Evolutionary conservation across 352 stramenopile genomes (phyloP).

Genomic region (Phytophthora colocasiae): DNA sequence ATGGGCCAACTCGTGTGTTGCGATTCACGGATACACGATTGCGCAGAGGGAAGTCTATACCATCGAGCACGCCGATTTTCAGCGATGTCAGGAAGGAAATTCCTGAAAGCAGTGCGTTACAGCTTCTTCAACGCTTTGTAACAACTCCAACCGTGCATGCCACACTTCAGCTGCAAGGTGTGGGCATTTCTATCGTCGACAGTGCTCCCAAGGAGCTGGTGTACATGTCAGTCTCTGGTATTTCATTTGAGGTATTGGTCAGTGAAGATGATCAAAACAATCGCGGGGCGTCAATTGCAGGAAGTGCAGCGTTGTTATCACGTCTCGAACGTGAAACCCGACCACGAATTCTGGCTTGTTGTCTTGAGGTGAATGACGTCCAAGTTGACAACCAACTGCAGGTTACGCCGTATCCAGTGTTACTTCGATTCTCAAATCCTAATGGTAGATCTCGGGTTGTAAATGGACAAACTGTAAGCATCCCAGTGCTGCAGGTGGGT

Average conservation of each 20-base stretch:
- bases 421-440: slow-evolving; percentile 84
- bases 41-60: slow-evolving; percentile 46
- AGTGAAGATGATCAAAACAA: slow-evolving; percentile 54
- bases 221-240: slow-evolving; percentile 75
- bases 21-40: slow-evolving; percentile 86
- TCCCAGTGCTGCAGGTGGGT: slow-evolving; percentile 76
- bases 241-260: slow-evolving; percentile 68
- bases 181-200: slow-evolving; percentile 85
- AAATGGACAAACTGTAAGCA: slow-evolving; percentile 57
- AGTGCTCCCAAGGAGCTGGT: slow-evolving; percentile 77
- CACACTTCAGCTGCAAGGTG: slow-evolving; percentile 64
- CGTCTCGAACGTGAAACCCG: slow-evolving; percentile 65
- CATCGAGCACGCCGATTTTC: slow-evolving; percentile 29
- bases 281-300: slow-evolving; percentile 47
- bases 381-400: slow-evolving; percentile 91
- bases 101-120: slow-evolving; percentile 29
- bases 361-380: slow-evolving; percentile 80
- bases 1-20: slow-evolving; percentile 88
- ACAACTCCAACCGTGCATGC: slow-evolving; percentile 58
- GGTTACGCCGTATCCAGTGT: slow-evolving; percentile 81
- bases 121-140: slow-evolving; percentile 63
- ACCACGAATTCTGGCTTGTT: slow-evolving; percentile 63
- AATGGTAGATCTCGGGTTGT: slow-evolving; percentile 53
- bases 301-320: slow-evolving; percentile 49
- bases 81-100: slow-evolving; percentile 42